phyloP scores from a whole-genome alignment of 768 basidiomycete genomes.

The Pholiota conissans region DNA sequence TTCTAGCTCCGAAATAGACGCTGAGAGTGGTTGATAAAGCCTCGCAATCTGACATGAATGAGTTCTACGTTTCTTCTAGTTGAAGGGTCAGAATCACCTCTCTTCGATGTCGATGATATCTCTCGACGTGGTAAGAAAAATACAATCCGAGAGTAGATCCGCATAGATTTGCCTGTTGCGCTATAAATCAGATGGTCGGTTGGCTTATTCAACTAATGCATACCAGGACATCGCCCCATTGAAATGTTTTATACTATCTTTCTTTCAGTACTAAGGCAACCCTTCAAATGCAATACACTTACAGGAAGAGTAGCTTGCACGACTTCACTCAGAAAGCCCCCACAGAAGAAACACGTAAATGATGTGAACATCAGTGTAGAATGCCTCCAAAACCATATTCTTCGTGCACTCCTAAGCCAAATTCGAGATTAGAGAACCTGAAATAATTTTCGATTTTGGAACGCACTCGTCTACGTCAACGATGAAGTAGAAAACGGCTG shows the following conservation, averaged over 20 bases:
- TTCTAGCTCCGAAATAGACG: constrained; percentile 50
- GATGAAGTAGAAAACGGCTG: constrained; percentile 83
- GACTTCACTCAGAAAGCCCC: constrained; percentile 79
- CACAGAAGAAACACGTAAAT: constrained; percentile 74
- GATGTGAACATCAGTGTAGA: constrained; percentile 66
- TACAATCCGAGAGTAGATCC: constrained; percentile 73
- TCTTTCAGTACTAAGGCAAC: no score
- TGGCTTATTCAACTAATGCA: constrained; percentile 13
- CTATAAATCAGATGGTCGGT: background rate
- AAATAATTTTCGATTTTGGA: background rate
- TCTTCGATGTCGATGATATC: constrained; percentile 74
- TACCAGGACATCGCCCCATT: constrained; percentile 73
- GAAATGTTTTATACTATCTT: constrained; percentile 66
- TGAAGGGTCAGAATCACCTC: constrained; percentile 48
- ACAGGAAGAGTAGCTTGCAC: constrained; percentile 79
- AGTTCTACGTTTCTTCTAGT: background rate
- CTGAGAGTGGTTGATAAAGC: constrained; percentile 72
- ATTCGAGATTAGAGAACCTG: background rate
- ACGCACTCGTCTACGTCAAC: constrained; percentile 86
- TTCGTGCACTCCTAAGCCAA: constrained; percentile 59
- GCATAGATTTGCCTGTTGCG: constrained; percentile 75
- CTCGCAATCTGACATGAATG: constrained; percentile 58
- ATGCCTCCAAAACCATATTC: constrained; percentile 88
- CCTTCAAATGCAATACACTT: no score
- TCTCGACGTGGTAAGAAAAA: constrained; percentile 66